These are phyloP conservation scores for Xylaria curta DNA, from an alignment of 495 filamentous ascomycete species.

Conservation along the genomic window DNA sequence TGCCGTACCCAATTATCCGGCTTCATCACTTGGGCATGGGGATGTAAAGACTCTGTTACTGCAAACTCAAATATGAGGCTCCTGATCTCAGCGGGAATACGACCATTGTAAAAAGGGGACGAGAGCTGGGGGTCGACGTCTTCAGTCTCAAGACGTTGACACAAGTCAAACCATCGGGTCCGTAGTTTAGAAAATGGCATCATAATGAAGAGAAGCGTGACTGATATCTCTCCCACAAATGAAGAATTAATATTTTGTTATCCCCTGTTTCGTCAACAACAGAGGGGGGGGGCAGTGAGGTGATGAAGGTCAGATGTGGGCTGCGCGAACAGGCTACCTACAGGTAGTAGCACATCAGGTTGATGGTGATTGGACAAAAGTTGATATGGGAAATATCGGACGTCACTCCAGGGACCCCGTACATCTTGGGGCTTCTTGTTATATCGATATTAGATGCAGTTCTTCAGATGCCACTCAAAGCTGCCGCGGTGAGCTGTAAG, in stretches of 20 bases:
- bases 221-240: too few species aligned
- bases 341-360: background rate
- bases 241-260: background rate
- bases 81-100: slow-evolving; percentile 34
- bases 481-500: background rate
- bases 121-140: slow-evolving; percentile 19
- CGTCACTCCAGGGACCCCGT: background rate
- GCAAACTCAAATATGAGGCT: slow-evolving; percentile 32
- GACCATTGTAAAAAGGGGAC: slow-evolving; percentile 29
- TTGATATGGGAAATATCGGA: background rate
- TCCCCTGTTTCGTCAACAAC: background rate
- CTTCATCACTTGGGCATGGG: slow-evolving; percentile 1
- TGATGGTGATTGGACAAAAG: slow-evolving; percentile 2
- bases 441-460: background rate
- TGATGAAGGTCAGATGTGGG: background rate
- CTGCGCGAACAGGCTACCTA: background rate
- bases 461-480: background rate
- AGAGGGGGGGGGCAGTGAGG: background rate
- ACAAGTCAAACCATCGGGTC: slow-evolving; percentile 6
- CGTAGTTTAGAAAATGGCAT: background rate
- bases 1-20: background rate
- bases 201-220: background rate
- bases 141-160: slow-evolving; percentile 13
- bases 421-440: background rate
- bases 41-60: slow-evolving; percentile 20